phyloP scores from a whole-genome alignment of 148 eudicot genomes.

The Dysphania ambrosioides region DNA sequence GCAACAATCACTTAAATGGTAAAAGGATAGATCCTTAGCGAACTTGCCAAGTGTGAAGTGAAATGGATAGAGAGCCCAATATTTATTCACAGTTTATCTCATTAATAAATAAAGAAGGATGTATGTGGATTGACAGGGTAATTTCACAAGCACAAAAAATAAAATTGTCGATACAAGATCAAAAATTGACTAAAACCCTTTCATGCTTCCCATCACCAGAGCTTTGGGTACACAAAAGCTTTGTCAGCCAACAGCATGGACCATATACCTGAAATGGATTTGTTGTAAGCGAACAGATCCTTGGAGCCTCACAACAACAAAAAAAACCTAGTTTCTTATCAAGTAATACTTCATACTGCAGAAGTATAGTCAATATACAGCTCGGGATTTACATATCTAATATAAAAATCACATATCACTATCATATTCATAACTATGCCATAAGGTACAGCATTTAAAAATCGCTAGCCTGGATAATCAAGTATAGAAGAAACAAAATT shows the following conservation, averaged over 20 bases:
- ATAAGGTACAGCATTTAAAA: neutral
- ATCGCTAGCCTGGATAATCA: neutral
- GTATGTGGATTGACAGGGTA: conserved; percentile 1
- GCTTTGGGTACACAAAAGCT: conserved; percentile 4
- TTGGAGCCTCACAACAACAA: neutral
- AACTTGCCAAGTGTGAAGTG: neutral
- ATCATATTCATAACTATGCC: neutral
- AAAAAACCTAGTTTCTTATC: neutral
- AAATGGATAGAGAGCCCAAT: neutral
- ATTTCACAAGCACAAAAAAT: neutral
- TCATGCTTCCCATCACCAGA: neutral
- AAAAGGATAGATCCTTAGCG: neutral
- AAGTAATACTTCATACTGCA: neutral
- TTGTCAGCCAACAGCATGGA: conserved; percentile 8
- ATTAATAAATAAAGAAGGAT: neutral
- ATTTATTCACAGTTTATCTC: neutral
- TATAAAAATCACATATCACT: neutral
- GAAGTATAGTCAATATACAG: neutral
- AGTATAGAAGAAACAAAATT: neutral
- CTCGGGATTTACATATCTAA: conserved; percentile 1
- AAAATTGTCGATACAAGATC: neutral
- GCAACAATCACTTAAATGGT: neutral
- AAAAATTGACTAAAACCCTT: neutral
- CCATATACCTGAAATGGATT: conserved; percentile 16
- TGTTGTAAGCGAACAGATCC: conserved; percentile 8